phyloP scores from a whole-genome alignment of 371 early-diverging fungal genomes.

The Mortierella sp. region DNA sequence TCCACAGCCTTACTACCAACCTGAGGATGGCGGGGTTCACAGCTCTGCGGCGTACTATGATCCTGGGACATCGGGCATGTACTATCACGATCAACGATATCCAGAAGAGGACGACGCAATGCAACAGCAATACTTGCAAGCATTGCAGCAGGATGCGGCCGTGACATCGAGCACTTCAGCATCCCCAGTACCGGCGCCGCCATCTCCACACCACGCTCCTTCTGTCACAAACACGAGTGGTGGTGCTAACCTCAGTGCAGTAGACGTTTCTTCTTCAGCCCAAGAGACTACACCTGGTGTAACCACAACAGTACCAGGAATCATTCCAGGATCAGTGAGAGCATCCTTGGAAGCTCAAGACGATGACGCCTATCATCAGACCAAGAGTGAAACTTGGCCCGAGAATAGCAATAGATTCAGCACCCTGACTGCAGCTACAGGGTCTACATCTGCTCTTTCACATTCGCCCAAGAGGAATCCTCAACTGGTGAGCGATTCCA shows the following conservation, averaged over 20 bases:
- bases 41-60: slow-evolving; percentile 27
- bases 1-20: slow-evolving; percentile 18
- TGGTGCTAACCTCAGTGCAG: no score
- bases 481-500: slow-evolving; percentile 1
- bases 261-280: no score
- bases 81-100: neutral
- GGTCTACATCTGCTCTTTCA: neutral
- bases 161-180: no score
- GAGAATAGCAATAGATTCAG: slow-evolving; percentile 2
- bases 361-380: slow-evolving; percentile 1
- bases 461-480: slow-evolving; percentile 26
- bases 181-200: no score
- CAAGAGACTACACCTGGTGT: no score
- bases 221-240: no score
- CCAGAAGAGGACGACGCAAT: slow-evolving; percentile 1
- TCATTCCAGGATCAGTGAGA: neutral
- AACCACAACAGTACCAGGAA: no score
- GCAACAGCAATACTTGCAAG: neutral
- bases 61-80: slow-evolving; percentile 7
- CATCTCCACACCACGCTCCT: no score
- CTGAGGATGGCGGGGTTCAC: slow-evolving; percentile 4
- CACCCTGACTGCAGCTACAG: neutral
- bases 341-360: slow-evolving; percentile 1
- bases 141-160: neutral
- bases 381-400: slow-evolving; percentile 33